Conservation (phyloP, 495 filamentous ascomycete genomes). For the Tuber microsphaerosporum region DNA sequence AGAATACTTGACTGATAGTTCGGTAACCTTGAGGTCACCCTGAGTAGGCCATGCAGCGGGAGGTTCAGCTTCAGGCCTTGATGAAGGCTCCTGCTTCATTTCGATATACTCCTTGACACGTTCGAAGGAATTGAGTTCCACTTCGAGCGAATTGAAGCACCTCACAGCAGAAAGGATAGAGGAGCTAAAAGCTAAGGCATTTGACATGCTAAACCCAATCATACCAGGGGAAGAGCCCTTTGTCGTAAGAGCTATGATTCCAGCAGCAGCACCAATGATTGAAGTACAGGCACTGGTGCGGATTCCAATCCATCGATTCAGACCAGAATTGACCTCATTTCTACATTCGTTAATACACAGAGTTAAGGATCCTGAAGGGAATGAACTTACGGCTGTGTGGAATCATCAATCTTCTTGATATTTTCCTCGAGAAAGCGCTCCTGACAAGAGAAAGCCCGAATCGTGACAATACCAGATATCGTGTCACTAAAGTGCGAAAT, state of each 20-base stretch:
- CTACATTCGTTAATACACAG: not conserved
- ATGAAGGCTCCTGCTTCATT: conserved; percentile 44
- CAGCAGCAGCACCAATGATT: conserved; percentile 43
- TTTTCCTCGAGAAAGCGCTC: conserved; percentile 37
- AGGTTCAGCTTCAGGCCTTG: conserved; percentile 36
- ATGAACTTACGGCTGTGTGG: conserved; percentile 16
- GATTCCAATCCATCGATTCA: conserved; percentile 46
- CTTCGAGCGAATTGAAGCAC: conserved; percentile 21
- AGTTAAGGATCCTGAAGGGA: not conserved
- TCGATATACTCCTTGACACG: conserved; percentile 51
- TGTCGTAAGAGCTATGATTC: conserved; percentile 43
- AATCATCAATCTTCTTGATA: conserved; percentile 35
- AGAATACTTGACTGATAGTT: conserved; percentile 45
- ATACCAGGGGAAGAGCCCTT: conserved; percentile 42
- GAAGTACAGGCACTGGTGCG: conserved; percentile 44
- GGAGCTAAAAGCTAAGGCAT: conserved; percentile 41
- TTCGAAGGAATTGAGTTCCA: conserved; percentile 41
- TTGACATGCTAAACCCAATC: conserved; percentile 46
- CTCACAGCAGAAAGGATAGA: conserved; percentile 25
- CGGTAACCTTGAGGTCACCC: conserved; percentile 44
- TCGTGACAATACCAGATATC: conserved; percentile 45
- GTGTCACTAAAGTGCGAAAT: conserved; percentile 48
- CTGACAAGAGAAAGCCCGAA: conserved; percentile 43
- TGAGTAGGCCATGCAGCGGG: conserved; percentile 47
- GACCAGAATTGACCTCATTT: conserved; percentile 43